Evolutionary conservation across 140 eudicot genomes (phyloP), one percentile per base, ranked within the genome.

Genomic region (Oenanthe javanica): DNA sequence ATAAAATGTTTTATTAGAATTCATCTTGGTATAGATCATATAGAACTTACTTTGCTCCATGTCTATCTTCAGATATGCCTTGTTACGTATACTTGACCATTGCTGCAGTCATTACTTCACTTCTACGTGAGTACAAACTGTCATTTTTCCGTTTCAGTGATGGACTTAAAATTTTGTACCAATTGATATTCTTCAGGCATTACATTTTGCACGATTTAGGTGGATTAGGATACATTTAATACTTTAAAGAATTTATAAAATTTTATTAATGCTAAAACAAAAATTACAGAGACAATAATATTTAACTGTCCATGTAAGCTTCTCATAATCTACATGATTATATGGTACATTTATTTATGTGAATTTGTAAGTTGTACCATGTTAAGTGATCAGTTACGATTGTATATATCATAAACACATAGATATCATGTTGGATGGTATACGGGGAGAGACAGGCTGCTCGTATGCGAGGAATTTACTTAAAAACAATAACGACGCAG

Each of bases 351-450:
- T 9, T 27, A 6, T 66, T 9, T 23, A n/a, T 9, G 38, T 66
- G 27, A 59, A 19, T 59, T 38, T 69, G 47, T 36, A 11, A 14
- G 75, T 4, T 67, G 6, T 12, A 40, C 47, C 14, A 14, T 36
- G 4, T 31, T 4, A 13, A 42, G 75, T 16, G 47, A 38, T 70
- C 21, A 70, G n/a, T 31, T 69, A 0, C 16, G 12, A 69, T 9
- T 15, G 43, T 10, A 0, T 75, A 4, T 49, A 6, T 21, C 11
- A 1, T 12, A 10, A 75, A 48, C 11, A 5, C 84, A 90, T 91
- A 88, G 88, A 77, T 88, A 50, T 61, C 94, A 0, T 90, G 94
- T 79, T 90, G 94, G 94, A 87, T 80, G 87, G 84, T 86, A 23
- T 82, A 90, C 0, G 91, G 91, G 59, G 94, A 90, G 81, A 86